Evolutionary conservation across 306 rosid species (phyloP).

Genomic region (Vigna mungo): DNA sequence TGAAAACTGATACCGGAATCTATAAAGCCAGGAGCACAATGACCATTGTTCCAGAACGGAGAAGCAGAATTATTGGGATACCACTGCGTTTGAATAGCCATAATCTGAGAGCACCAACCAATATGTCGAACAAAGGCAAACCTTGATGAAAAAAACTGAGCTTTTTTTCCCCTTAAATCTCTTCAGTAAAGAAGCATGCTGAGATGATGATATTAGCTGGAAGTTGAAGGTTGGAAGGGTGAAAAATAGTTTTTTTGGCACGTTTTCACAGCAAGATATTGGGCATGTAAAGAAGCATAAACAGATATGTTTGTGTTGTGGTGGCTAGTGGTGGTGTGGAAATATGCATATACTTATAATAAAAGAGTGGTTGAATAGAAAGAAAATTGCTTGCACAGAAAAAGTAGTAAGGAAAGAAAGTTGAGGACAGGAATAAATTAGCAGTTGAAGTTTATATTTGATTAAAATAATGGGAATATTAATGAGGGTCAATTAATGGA

Average conservation of each 20-base stretch:
- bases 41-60: conserved; percentile 50
- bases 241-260: background rate
- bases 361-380: conserved; percentile 2
- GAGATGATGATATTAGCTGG: background rate
- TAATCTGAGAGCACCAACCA: background rate
- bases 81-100: conserved; percentile 75
- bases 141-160: background rate
- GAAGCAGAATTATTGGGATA: conserved; percentile 51
- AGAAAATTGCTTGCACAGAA: background rate
- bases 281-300: background rate
- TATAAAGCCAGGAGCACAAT: conserved; percentile 38
- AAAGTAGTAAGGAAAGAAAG: background rate
- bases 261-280: conserved; percentile 25
- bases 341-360: background rate
- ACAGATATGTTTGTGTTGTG: background rate
- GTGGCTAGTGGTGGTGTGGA: background rate
- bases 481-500: conserved; percentile 32
- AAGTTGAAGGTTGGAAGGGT: background rate
- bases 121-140: background rate
- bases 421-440: background rate
- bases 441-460: conserved; percentile 1
- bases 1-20: conserved; percentile 50
- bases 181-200: background rate
- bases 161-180: background rate
- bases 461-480: conserved; percentile 8